Conservation (phyloP, 805 yeast genomes). For the Ogataea haglerorum region DNA sequence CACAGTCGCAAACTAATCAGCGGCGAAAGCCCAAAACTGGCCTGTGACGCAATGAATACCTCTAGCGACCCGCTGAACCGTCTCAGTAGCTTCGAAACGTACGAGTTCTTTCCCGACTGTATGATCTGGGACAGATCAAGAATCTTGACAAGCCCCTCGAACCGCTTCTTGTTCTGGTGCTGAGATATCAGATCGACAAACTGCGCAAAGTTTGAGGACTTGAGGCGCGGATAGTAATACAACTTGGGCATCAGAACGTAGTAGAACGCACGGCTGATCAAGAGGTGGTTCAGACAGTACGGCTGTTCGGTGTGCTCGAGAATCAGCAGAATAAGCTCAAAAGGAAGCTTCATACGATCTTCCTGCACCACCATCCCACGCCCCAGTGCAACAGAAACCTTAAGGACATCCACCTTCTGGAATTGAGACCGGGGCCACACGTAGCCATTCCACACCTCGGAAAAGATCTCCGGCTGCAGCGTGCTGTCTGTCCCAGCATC, state of each 20-base stretch:
- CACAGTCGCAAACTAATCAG: slow-evolving; percentile 78
- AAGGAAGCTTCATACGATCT: slow-evolving; percentile 38
- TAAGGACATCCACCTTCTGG: slow-evolving; percentile 46
- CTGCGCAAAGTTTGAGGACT: slow-evolving; percentile 60
- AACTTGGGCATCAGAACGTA: slow-evolving; percentile 56
- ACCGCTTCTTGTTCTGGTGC: slow-evolving; percentile 40
- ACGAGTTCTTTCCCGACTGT: slow-evolving; percentile 90
- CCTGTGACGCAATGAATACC: slow-evolving; percentile 84
- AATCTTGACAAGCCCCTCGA: slow-evolving; percentile 58
- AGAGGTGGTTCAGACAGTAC: slow-evolving; percentile 47
- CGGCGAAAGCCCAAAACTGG: slow-evolving; percentile 91
- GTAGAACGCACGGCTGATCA: slow-evolving; percentile 63
- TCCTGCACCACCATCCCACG: slow-evolving; percentile 28
- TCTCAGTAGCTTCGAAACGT: slow-evolving; percentile 75
- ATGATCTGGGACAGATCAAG: slow-evolving; percentile 77
- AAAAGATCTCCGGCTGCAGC: neutral
- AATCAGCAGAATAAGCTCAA: slow-evolving; percentile 45
- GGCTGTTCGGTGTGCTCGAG: slow-evolving; percentile 32
- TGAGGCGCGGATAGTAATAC: slow-evolving; percentile 60
- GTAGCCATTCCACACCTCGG: slow-evolving; percentile 19
- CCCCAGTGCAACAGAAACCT: slow-evolving; percentile 28
- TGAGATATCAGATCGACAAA: slow-evolving; percentile 65
- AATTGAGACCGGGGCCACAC: slow-evolving; percentile 51
- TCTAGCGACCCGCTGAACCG: slow-evolving; percentile 66
- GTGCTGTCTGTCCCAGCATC: slow-evolving; percentile 24